Evolutionary conservation across 2,329 filamentous ascomycete species (phyloP).

Genomic region (Fusarium haematococcum): DNA sequence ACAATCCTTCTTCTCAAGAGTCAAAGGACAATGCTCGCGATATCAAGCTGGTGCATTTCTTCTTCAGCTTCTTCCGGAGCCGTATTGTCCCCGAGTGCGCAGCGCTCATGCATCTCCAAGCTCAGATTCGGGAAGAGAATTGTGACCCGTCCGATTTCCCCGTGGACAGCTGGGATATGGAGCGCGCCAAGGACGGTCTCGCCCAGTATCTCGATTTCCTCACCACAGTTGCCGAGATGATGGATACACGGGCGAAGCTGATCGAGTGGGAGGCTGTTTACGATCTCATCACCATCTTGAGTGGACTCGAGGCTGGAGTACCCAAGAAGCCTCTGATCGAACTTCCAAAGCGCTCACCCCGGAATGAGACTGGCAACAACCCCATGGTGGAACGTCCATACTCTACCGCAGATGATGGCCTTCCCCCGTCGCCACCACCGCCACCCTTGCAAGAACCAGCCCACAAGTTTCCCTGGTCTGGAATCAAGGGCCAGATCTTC

Average conservation of each 20-base stretch:
- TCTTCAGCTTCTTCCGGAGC: constrained; percentile 91
- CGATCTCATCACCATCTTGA: constrained; percentile 87
- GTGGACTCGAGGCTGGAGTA: constrained; percentile 88
- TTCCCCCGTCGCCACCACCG: constrained; percentile 53
- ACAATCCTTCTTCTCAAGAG: constrained; percentile 58
- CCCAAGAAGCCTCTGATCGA: constrained; percentile 80
- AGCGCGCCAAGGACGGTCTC: constrained; percentile 93
- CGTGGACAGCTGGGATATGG: constrained; percentile 97
- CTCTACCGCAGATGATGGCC: constrained; percentile 45
- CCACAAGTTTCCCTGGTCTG: constrained; percentile 73
- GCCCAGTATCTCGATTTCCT: constrained; percentile 96
- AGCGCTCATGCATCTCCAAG: constrained; percentile 93
- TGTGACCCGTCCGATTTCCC: constrained; percentile 89
- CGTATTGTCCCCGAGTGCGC: constrained; percentile 95
- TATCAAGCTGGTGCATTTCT: constrained; percentile 81
- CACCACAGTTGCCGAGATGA: constrained; percentile 86
- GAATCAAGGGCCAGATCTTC: constrained; percentile 92
- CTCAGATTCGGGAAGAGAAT: constrained; percentile 83
- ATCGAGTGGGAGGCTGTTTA: constrained; percentile 93
- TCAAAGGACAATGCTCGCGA: constrained; percentile 67
- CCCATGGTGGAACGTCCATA: constrained; percentile 74
- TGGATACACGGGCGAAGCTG: constrained; percentile 84
- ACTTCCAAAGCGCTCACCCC: constrained; percentile 49
- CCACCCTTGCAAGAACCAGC: constrained; percentile 70
- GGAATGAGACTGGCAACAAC: constrained; percentile 34